Base-by-base conservation (phyloP, 768 basidiomycete genomes). In the Phanerochaete carnosa region DNA sequence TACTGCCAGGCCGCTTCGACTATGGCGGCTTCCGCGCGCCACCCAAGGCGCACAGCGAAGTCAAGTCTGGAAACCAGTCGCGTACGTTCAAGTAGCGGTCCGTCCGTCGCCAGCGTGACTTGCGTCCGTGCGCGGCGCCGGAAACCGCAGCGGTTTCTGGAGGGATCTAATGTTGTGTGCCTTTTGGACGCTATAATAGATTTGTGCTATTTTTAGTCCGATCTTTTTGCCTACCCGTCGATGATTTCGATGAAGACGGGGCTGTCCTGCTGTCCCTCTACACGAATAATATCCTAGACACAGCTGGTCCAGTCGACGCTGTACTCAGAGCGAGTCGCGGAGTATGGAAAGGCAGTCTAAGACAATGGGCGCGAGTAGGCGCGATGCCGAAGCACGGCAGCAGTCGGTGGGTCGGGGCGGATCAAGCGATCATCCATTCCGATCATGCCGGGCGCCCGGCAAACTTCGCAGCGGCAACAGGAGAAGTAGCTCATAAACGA, bases 11-110 rank as follows among this genome's bases (percentile, higher is more conserved):
- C 46, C 26, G 37, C 49, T 55, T 63, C 63, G 57, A 19, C 60
- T 58, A 62, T 50, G 83, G 84, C 23, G 77, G 85, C 67, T 88
- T 90, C 76, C 84, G 82, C 60, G 82, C 82, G 23, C 83, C 86
- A 23, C 89, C 87, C 0, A 83, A 80, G 68, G 86, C 86, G 32
- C 76, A 84, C 59, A 83, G 83, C 62, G 86, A 89, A 62, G 66
- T 87, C 55, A 88, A 81, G 72, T 80, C 82, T 61, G 89, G 89
- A 49, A 90, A 90, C 70, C 82, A 83, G 74, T 87, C 88, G 39
- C 76, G 79, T 74, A 88, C 87, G 22, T 90, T 89, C 77, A 86
- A 79, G 75, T 80, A 80, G 47, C n/a, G n/a, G n/a, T n/a, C n/a
- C n/a, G n/a, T n/a, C n/a, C n/a, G n/a, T n/a, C n/a, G n/a, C n/a